Conservation (phyloP, 2,329 filamentous ascomycete genomes). For the Samsoniella hepiali region DNA sequence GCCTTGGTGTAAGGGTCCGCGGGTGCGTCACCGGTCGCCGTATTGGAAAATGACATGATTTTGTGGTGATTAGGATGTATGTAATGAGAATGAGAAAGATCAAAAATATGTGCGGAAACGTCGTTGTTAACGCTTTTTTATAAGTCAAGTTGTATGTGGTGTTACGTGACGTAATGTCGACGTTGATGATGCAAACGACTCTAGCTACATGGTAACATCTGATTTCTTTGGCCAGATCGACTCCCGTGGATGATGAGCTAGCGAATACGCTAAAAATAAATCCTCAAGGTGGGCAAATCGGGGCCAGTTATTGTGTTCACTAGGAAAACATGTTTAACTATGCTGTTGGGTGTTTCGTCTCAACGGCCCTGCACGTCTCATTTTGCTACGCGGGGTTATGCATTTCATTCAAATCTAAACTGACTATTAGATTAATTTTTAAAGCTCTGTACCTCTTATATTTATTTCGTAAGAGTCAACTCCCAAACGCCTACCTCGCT, state of each 20-base stretch:
- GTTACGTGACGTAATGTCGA: slow-evolving; percentile 18
- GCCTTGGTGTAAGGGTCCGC: slow-evolving; percentile 80
- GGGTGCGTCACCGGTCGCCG: slow-evolving; percentile 58
- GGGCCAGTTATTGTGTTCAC: no score
- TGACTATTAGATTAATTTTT: no score
- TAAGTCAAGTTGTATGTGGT: not conserved
- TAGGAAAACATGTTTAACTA: no score
- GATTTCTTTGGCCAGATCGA: not conserved
- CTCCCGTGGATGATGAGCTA: not conserved
- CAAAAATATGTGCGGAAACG: not conserved
- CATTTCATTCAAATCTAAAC: no score
- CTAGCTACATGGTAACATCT: not conserved
- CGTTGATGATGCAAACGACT: slow-evolving; percentile 15
- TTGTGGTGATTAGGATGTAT: not conserved
- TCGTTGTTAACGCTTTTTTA: not conserved
- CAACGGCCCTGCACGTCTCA: no score
- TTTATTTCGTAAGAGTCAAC: no score
- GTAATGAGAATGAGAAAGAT: not conserved
- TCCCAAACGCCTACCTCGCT: no score
- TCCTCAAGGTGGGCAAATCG: no score
- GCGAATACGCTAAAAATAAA: no score
- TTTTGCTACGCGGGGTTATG: no score
- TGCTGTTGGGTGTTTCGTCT: no score
- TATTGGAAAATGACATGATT: slow-evolving; percentile 51
- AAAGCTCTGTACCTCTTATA: no score